Conservation (phyloP, 2,329 filamentous ascomycete genomes). For the Pleomassaria siparia region DNA sequence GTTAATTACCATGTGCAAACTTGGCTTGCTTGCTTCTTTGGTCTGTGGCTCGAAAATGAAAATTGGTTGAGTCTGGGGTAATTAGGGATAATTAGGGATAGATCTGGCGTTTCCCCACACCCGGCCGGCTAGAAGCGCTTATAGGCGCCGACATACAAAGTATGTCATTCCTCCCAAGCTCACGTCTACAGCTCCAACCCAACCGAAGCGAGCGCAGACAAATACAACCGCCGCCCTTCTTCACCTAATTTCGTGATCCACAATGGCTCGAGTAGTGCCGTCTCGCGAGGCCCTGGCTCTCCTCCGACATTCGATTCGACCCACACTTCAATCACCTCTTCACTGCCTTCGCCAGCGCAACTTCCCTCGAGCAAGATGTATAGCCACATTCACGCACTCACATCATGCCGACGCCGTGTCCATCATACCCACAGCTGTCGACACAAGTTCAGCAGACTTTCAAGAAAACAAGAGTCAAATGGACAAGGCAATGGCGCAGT, state of each 20-base stretch:
- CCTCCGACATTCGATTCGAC: conserved; percentile 36
- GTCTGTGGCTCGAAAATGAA: no score
- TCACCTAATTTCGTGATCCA: background rate
- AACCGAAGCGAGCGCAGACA: background rate
- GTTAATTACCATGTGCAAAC: no score
- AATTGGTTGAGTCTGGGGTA: no score
- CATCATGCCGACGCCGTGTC: conserved; percentile 85
- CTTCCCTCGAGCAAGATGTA: conserved; percentile 24
- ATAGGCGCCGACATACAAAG: no score
- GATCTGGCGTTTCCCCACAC: no score
- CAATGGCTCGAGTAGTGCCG: conserved; percentile 37
- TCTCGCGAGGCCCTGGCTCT: conserved; percentile 38
- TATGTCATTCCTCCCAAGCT: no score
- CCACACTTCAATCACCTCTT: conserved; percentile 19
- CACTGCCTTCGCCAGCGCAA: conserved; percentile 16
- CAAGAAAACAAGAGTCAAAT: conserved; percentile 79
- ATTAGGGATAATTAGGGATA: no score
- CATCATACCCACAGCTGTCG: conserved; percentile 72
- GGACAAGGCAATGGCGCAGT: conserved; percentile 67
- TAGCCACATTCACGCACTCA: conserved; percentile 77
- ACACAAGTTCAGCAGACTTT: conserved; percentile 76
- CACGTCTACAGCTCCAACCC: no score
- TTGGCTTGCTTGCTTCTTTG: no score
- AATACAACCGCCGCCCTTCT: background rate
- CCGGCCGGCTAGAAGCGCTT: no score